Base-by-base conservation (phyloP, 2,329 filamentous ascomycete genomes). In the Nigrospora sphaerica region DNA sequence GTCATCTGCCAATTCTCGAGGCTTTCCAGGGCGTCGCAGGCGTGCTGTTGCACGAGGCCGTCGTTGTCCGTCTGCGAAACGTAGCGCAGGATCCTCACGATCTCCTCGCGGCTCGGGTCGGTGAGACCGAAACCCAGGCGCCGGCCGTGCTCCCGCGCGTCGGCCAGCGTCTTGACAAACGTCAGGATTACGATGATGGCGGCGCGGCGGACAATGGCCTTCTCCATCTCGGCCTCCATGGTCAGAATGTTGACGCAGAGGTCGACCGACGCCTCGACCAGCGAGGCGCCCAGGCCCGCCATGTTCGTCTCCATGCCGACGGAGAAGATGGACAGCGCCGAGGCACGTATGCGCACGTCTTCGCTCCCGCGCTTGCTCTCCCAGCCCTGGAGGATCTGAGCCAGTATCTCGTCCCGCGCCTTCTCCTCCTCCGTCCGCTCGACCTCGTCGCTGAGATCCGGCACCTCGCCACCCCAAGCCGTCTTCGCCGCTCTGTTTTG, bases 341-440 rank as follows among this genome's bases (percentile, higher is more conserved):
- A 88, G 13, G 83, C 69, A 1, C 86, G 78, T 53, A 90, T 76
- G 4, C 86, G 74, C 12, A 88, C 69, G 57, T 89, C 85, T 60
- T 89, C 85, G 48, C 74, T 74, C 0, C 82, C 83, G 14, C 74
- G 68, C 46, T 79, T 81, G 50, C 81, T 75, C 52, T 83, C 75
- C 85, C 85, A 88, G 1, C 82, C 83, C 13, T 74, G 67, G 1
- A 88, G 70, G 49, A 88, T 86, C 48, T 73, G 70, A 18, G 71
- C 67, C 12, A 84, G 59, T 40, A 75, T 70, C 31, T 72, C 80
- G 46, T 73, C 33, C 17, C 43, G 34, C 12, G 45, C 40, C 46
- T 43, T 45, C 12, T 53, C 51, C 35, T 53, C 48, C 14, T 48
- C 42, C 14, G 37, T 45, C 31, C 34, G 36, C 3, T 52, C 47